phyloP scores from a whole-genome alignment of 139 green algal species.

The Pleodorina starrii region DNA sequence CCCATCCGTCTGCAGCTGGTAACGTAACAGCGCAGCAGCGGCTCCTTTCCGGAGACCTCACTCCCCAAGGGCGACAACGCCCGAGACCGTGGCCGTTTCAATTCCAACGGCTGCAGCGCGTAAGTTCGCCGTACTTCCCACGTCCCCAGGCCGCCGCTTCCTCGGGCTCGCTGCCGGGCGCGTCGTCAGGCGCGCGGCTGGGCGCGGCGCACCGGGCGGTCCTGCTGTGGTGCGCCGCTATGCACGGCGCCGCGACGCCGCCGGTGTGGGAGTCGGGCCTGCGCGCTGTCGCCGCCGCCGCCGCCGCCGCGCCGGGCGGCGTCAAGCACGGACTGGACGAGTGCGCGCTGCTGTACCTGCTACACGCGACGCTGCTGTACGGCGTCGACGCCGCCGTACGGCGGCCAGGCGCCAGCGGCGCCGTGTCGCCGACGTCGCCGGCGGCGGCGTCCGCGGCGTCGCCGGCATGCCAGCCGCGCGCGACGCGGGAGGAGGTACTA shows the following conservation, averaged over 20 bases:
- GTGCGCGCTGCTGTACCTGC: slow-evolving; percentile 1
- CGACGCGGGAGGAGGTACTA: slow-evolving; percentile 30
- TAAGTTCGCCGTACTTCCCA: too few species aligned
- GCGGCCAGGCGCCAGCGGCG: background rate
- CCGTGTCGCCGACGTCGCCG: background rate
- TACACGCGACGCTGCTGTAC: slow-evolving; percentile 17
- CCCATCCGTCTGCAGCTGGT: too few species aligned
- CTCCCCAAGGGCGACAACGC: too few species aligned
- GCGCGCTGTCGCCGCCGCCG: background rate
- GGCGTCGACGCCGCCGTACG: background rate
- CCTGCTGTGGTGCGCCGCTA: slow-evolving; percentile 21
- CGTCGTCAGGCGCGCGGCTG: background rate
- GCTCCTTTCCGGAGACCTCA: too few species aligned
- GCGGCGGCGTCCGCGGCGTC: background rate
- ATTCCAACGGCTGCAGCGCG: too few species aligned
- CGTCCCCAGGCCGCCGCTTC: background rate
- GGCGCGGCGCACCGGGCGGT: slow-evolving; percentile 4
- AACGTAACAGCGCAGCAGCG: too few species aligned
- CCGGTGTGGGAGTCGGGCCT: background rate
- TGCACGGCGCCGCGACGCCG: background rate
- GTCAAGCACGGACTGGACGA: slow-evolving; percentile 16
- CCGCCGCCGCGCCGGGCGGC: too few species aligned
- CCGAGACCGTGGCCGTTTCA: too few species aligned
- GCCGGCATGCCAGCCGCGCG: slow-evolving; percentile 17
- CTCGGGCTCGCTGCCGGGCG: background rate